Conservation (phyloP, 1,139 yeast genomes). For the Candida neerlandica region DNA sequence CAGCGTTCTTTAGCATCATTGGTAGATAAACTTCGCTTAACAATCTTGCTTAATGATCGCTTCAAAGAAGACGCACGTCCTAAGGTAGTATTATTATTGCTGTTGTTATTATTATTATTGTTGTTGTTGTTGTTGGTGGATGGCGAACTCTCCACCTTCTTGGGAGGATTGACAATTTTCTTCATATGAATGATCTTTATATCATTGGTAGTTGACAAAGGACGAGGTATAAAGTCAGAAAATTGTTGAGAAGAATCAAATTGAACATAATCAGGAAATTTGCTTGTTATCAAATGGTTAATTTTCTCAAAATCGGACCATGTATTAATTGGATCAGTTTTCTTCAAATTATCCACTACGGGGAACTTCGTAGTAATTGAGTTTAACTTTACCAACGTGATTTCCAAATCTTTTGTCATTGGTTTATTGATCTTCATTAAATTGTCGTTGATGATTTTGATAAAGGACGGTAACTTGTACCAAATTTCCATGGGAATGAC, state of each 20-base stretch:
- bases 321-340: conserved; percentile 2
- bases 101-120: not conserved
- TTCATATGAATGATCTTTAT: conserved; percentile 7
- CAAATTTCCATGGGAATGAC: conserved; percentile 17
- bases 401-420: conserved; percentile 15
- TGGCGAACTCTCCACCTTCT: conserved; percentile 1
- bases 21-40: conserved; percentile 13
- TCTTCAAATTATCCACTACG: conserved; percentile 14
- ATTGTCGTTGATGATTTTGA: conserved; percentile 16
- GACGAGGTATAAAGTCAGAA: conserved; percentile 13
- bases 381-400: conserved; percentile 15
- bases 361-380: conserved; percentile 15
- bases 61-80: conserved; percentile 10
- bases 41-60: conserved; percentile 12
- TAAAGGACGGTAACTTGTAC: conserved; percentile 15
- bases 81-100: not conserved
- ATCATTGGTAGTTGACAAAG: conserved; percentile 13
- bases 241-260: conserved; percentile 6
- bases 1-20: conserved; percentile 7
- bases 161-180: conserved; percentile 4
- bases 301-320: conserved; percentile 16
- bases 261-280: conserved; percentile 14
- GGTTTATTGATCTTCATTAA: conserved; percentile 9
- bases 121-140: not conserved
- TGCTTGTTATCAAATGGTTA: conserved; percentile 12